These are phyloP conservation scores for Lepidium sativum DNA, from an alignment of 345 rosid genomes.

Conservation along the genomic window DNA sequence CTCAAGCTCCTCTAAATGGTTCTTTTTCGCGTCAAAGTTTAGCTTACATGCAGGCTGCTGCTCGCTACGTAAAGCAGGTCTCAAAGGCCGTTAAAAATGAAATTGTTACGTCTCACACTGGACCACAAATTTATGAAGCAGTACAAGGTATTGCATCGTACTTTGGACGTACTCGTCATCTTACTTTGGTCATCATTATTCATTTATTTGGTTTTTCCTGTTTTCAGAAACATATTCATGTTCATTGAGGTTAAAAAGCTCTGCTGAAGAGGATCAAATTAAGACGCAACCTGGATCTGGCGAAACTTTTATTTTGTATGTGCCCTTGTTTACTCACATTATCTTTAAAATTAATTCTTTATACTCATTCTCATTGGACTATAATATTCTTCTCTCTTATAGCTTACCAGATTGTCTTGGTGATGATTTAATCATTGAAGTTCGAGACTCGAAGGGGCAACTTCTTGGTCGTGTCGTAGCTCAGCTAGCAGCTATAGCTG, in stretches of 20 bases:
- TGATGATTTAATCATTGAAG: conserved; percentile 76
- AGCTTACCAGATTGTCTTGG: conserved; percentile 91
- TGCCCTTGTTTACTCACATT: conserved; percentile 8
- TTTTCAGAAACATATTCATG: conserved; percentile 75
- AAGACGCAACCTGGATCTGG: conserved; percentile 84
- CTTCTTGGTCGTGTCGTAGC: conserved; percentile 71
- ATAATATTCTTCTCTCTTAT: conserved; percentile 20
- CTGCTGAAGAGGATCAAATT: conserved; percentile 67
- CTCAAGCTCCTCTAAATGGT: conserved; percentile 51
- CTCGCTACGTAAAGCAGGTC: conserved; percentile 78
- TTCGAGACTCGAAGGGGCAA: conserved; percentile 77
- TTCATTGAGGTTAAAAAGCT: conserved; percentile 66
- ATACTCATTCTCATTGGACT: not conserved
- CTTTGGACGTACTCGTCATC: not conserved
- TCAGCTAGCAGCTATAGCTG: conserved; percentile 74
- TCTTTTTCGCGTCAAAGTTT: conserved; percentile 73
- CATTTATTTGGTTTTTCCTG: conserved; percentile 8
- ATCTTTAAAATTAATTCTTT: not conserved
- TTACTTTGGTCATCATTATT: not conserved
- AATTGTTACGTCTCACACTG: conserved; percentile 50
- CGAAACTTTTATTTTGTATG: conserved; percentile 83
- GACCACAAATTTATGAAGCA: conserved; percentile 61
- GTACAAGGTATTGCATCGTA: conserved; percentile 55
- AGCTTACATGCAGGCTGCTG: conserved; percentile 76
- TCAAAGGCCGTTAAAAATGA: conserved; percentile 70